Percentiles rank a stretch among this genome's conserved stretches.
Conservation (phyloP, 2,329 filamentous ascomycete genomes). For the Colletotrichum trifolii region DNA sequence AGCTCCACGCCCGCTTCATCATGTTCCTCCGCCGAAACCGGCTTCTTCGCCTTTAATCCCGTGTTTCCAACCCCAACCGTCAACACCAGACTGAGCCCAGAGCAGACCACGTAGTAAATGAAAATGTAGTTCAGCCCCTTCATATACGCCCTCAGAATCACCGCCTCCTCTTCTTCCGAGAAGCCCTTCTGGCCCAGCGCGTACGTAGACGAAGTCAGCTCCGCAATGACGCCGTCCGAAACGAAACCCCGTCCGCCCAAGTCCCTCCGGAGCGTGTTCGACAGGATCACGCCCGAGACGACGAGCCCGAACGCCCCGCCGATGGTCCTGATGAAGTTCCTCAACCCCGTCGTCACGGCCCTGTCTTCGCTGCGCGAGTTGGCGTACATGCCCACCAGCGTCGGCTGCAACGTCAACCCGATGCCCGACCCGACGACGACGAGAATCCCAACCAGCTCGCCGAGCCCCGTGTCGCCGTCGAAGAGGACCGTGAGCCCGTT, state of each 20-base stretch:
- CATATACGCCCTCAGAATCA: slow-evolving; percentile 44
- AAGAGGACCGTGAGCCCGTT: slow-evolving; percentile 45
- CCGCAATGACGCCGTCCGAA: slow-evolving; percentile 36
- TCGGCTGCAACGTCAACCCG: slow-evolving; percentile 51
- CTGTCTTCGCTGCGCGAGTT: slow-evolving; percentile 49
- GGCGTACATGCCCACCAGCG: slow-evolving; percentile 50
- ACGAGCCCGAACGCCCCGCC: slow-evolving; percentile 50
- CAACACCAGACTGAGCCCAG: slow-evolving; percentile 36
- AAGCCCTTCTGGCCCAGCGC: slow-evolving; percentile 38
- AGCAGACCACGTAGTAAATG: slow-evolving; percentile 40
- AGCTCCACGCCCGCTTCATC: background rate
- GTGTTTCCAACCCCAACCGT: slow-evolving; percentile 40
- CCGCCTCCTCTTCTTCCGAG: slow-evolving; percentile 31
- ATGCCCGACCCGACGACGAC: slow-evolving; percentile 48
- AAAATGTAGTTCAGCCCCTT: slow-evolving; percentile 43
- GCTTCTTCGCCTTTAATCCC: slow-evolving; percentile 36
- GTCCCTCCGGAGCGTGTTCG: slow-evolving; percentile 41
- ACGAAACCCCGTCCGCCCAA: slow-evolving; percentile 31
- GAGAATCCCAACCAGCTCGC: slow-evolving; percentile 45
- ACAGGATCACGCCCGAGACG: slow-evolving; percentile 45
- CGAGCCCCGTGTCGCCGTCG: slow-evolving; percentile 40
- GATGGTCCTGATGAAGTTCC: slow-evolving; percentile 52
- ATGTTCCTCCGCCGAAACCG: background rate
- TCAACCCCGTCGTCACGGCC: slow-evolving; percentile 50
- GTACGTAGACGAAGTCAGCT: slow-evolving; percentile 42